Conservation (phyloP, 2,329 filamentous ascomycete genomes). For the Fusarium camptoceras region DNA sequence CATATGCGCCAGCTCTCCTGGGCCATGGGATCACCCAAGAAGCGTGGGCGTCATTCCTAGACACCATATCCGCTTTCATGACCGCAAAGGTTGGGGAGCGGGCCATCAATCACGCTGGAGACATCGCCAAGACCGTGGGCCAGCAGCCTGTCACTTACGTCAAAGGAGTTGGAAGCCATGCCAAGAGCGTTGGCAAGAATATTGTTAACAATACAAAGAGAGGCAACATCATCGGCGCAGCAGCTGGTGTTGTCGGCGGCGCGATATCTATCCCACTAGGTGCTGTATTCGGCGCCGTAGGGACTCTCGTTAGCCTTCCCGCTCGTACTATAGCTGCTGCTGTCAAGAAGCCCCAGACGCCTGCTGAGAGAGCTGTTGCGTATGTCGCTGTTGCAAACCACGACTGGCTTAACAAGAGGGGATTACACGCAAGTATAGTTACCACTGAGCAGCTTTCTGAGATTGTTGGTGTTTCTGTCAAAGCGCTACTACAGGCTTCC, state of each 20-base stretch:
- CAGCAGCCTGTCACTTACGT: constrained; percentile 52
- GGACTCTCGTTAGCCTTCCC: constrained; percentile 52
- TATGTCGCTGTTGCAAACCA: constrained; percentile 58
- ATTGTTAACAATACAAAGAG: constrained; percentile 53
- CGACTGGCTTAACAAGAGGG: constrained; percentile 57
- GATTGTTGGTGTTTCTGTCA: constrained; percentile 48
- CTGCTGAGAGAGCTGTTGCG: constrained; percentile 55
- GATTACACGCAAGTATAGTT: constrained; percentile 53
- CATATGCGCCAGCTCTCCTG: constrained; percentile 55
- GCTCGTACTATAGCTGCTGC: constrained; percentile 50
- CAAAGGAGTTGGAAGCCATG: constrained; percentile 52
- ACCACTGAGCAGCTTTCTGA: constrained; percentile 50
- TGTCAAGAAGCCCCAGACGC: constrained; percentile 54
- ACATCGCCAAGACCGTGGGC: constrained; percentile 53
- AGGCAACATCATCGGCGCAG: constrained; percentile 56
- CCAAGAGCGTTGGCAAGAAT: constrained; percentile 52
- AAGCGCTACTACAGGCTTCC: constrained; percentile 56
- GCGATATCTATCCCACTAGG: constrained; percentile 55
- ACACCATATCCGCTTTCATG: constrained; percentile 60
- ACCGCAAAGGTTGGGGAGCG: constrained; percentile 58
- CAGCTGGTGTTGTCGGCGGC: constrained; percentile 52
- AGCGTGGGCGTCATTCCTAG: constrained; percentile 52
- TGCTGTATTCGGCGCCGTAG: constrained; percentile 53
- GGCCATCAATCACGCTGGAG: constrained; percentile 57
- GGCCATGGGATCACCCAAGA: constrained; percentile 52